Percentiles rank a stretch among this genome's conserved stretches.
Evolutionary conservation across 2,329 filamentous ascomycete genomes (phyloP).

Genomic region (Alternaria triticimaculans): DNA sequence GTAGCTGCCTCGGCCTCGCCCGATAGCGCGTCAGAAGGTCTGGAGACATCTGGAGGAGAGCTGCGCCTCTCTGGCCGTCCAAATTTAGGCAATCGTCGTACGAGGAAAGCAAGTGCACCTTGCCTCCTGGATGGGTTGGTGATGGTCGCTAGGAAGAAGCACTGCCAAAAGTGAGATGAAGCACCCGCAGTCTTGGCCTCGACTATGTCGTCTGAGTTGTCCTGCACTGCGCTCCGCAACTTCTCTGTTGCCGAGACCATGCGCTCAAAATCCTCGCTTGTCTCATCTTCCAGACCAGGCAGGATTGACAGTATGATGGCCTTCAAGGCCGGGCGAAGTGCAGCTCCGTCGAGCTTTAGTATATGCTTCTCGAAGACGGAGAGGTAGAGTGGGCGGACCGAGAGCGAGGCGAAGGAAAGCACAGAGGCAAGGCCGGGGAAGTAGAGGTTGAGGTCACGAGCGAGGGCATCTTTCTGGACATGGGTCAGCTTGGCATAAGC

Average conservation of each 20-base stretch:
- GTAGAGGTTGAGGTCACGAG: conserved; percentile 83
- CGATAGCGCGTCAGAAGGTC: conserved; percentile 48
- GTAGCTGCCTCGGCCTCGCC: conserved; percentile 71
- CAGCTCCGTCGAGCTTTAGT: conserved; percentile 70
- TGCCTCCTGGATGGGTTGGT: conserved; percentile 84
- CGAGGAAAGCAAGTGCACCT: conserved; percentile 86
- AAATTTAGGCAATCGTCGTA: conserved; percentile 77
- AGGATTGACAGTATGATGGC: conserved; percentile 87
- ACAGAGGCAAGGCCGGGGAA: conserved; percentile 88
- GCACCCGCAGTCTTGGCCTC: conserved; percentile 52
- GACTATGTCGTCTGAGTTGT: conserved; percentile 57
- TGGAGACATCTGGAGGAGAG: conserved; percentile 22
- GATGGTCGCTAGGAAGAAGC: conserved; percentile 90
- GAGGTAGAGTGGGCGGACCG: conserved; percentile 85
- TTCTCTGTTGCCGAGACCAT: conserved; percentile 79
- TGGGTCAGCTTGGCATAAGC: conserved; percentile 30
- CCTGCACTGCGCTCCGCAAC: conserved; percentile 72
- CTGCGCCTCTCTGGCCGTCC: conserved; percentile 45
- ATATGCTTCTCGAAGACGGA: conserved; percentile 83
- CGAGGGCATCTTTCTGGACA: conserved; percentile 70
- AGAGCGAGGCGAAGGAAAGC: conserved; percentile 91
- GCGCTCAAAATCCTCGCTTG: conserved; percentile 94
- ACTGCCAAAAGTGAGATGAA: conserved; percentile 97
- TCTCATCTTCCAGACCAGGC: conserved; percentile 93
- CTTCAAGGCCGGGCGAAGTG: conserved; percentile 86